These are phyloP conservation scores for Populus simonii DNA, from an alignment of 345 rosid genomes.

Conservation along the genomic window DNA sequence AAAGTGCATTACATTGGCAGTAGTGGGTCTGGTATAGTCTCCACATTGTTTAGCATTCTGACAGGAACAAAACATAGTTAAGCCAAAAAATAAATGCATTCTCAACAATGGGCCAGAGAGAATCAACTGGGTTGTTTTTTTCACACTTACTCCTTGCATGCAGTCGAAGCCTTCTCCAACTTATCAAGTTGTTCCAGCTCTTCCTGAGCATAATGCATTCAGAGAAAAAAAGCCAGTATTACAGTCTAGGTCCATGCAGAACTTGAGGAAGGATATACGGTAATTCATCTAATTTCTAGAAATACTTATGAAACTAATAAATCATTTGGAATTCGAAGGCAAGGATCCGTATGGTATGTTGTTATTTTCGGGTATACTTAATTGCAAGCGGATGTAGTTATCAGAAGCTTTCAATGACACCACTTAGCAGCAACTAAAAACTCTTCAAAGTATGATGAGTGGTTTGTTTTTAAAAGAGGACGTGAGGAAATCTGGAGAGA, in stretches of 20 bases:
- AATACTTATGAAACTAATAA: too few relatives aligned
- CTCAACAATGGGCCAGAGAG: neutral
- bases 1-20: conserved; percentile 54
- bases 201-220: conserved; percentile 43
- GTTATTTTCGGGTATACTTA: too few relatives aligned
- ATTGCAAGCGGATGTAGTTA: too few relatives aligned
- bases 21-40: conserved; percentile 63
- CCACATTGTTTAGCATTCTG: conserved; percentile 62
- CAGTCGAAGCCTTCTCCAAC: conserved; percentile 64
- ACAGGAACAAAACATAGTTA: conserved; percentile 5
- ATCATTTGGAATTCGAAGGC: too few relatives aligned
- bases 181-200: conserved; percentile 76
- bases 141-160: conserved; percentile 63
- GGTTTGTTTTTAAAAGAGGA: too few relatives aligned
- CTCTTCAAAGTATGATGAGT: too few relatives aligned
- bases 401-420: too few relatives aligned
- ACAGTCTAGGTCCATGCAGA: neutral
- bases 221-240: neutral
- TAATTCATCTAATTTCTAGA: neutral
- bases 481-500: too few relatives aligned
- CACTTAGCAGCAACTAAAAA: too few relatives aligned
- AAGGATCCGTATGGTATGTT: too few relatives aligned
- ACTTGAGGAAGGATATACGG: neutral
- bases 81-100: conserved; percentile 2
- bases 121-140: neutral